Base-by-base conservation (phyloP, 2,329 filamentous ascomycete species). In the Neofusicoccum kwambonambiense region DNA sequence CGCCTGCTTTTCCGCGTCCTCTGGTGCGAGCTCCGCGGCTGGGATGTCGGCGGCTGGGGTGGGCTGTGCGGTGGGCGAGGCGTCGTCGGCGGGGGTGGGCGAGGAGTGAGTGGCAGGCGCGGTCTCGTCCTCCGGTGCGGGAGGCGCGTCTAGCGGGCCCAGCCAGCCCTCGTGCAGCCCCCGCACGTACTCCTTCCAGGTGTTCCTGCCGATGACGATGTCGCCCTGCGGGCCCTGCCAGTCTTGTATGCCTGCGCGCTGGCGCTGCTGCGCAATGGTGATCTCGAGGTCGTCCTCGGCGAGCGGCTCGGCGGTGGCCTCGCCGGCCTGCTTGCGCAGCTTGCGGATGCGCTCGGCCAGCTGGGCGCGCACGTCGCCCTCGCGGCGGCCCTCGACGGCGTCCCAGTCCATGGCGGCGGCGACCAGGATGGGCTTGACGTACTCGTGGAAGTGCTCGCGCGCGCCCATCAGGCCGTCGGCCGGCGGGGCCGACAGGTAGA, bases 81-180 rank as follows among this genome's bases (percentile, higher is more conserved):
- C 74, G 50, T 78, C 76, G 67, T 78, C 75, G 3, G 65, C 22
- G 66, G 37, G 2, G 64, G 19, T 22, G 19, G 19, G 19, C 2
- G 19, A 3, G 19, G 19, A 9, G 22, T 50, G 67, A 39, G 68
- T 41, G 31, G 66, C 34, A 7, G 41, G n/a, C 11, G 17, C 60
- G 7, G 61, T 37, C 2, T 73, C 63, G 27, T 64, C 41, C 34
- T 74, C 71, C 31, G 73, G 69, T 19, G 71, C 68, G 44, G 71
- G 67, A 22, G 90, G 90, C 64, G 87, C 78, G 66, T 90, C 86
- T 49, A 96, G 80, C 7, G 95, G 93, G 0, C 95, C 94, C 27
- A 99, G 81, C 94, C 95, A 99, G 64, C 95, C 95, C 79, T 99
- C 95, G 75, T 99, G 95, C 69, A 98, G 75, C 51, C 95, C 95